Conservation (phyloP, 805 yeast genomes). For the Zygotorulaspora sp. region DNA sequence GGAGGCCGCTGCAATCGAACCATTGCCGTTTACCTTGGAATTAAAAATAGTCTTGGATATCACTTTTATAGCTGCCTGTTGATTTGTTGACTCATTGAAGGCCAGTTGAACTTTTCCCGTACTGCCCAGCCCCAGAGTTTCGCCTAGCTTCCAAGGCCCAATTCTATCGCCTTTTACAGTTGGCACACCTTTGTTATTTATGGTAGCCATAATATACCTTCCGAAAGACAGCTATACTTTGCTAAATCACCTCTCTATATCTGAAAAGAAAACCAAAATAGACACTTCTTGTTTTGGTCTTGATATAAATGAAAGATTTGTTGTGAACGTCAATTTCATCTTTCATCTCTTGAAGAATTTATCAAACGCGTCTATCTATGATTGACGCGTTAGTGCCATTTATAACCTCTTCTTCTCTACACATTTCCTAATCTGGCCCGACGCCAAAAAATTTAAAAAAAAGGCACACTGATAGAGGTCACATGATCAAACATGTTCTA, state of each 20-base stretch:
- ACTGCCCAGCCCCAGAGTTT: constrained; percentile 94
- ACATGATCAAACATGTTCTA: too few relatives aligned
- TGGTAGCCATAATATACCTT: constrained; percentile 8
- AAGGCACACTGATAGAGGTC: background rate
- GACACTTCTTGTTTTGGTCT: too few relatives aligned
- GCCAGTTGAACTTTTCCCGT: constrained; percentile 94
- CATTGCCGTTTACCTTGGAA: constrained; percentile 29
- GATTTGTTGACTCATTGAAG: constrained; percentile 75
- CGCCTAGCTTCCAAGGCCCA: constrained; percentile 96
- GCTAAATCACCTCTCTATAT: background rate
- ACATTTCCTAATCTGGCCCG: background rate
- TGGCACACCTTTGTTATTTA: constrained; percentile 16
- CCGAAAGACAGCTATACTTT: background rate
- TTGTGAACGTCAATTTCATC: background rate
- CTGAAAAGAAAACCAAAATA: constrained; percentile 1
- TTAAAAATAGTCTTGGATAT: constrained; percentile 76
- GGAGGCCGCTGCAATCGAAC: constrained; percentile 38
- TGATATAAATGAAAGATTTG: background rate
- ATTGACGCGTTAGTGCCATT: constrained; percentile 2
- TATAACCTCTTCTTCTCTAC: background rate
- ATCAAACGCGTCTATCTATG: background rate
- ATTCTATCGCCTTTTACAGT: constrained; percentile 42
- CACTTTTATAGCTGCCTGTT: constrained; percentile 93
- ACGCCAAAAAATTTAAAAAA: constrained; percentile 1
- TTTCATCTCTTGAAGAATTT: background rate